Conservation (phyloP, 352 stramenopile species). For the Globisporangium ultimum region DNA sequence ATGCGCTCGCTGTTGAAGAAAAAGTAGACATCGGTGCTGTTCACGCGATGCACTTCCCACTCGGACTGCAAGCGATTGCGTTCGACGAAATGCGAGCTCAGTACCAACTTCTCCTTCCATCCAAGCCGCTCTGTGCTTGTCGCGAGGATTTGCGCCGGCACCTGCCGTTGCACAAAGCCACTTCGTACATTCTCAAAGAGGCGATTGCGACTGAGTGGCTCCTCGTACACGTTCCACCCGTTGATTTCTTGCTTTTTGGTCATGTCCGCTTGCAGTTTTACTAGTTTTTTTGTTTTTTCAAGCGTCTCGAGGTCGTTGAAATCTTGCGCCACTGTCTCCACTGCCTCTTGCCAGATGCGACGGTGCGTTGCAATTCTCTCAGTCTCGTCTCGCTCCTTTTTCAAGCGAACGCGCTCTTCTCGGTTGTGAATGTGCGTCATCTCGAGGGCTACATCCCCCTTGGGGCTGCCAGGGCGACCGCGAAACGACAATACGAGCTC, state of each 20-base stretch:
- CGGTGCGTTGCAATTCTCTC: slow-evolving; percentile 30
- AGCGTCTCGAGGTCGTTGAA: slow-evolving; percentile 62
- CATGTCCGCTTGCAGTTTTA: slow-evolving; percentile 16
- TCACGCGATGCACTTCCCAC: slow-evolving; percentile 63
- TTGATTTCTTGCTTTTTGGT: slow-evolving; percentile 9
- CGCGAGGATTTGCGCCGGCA: slow-evolving; percentile 37
- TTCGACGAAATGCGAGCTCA: slow-evolving; percentile 48
- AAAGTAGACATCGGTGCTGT: slow-evolving; percentile 61
- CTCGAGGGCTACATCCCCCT: slow-evolving; percentile 33
- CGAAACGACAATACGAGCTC: slow-evolving; percentile 48
- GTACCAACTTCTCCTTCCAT: slow-evolving; percentile 67
- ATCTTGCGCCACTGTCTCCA: slow-evolving; percentile 34
- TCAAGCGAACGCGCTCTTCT: slow-evolving; percentile 21
- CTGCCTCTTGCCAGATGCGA: slow-evolving; percentile 34
- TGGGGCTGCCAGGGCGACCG: slow-evolving; percentile 57
- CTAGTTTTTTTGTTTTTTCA: slow-evolving; percentile 26
- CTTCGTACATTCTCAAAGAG: slow-evolving; percentile 59
- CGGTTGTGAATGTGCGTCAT: slow-evolving; percentile 24
- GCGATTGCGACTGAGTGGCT: slow-evolving; percentile 52
- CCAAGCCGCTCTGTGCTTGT: slow-evolving; percentile 31
- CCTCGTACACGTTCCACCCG: slow-evolving; percentile 51
- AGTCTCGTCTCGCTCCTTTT: slow-evolving; percentile 27
- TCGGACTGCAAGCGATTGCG: slow-evolving; percentile 36
- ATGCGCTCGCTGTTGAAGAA: slow-evolving; percentile 60
- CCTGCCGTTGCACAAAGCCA: slow-evolving; percentile 64